These are phyloP conservation scores for Stephanodiscus minutulus DNA, from an alignment of 108 stramenopile genomes.

Conservation along the genomic window DNA sequence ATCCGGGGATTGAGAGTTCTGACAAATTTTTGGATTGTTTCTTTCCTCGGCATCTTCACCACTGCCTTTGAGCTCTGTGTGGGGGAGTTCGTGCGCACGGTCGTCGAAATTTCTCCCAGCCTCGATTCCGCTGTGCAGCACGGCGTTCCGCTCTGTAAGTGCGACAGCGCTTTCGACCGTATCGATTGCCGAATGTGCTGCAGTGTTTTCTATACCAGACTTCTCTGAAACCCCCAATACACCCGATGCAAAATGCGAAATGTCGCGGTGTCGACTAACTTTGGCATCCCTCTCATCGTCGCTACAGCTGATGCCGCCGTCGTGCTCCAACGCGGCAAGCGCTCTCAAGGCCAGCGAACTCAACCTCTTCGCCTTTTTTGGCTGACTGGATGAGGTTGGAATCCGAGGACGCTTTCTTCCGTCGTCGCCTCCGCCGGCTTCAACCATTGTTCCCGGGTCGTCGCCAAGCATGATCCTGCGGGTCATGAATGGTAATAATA, in stretches of 20 bases:
- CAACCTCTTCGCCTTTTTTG: conserved; percentile 4
- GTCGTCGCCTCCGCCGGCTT: neutral
- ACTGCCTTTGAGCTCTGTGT: neutral
- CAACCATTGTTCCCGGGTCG: neutral
- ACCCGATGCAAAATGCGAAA: neutral
- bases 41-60: neutral
- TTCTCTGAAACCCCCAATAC: neutral
- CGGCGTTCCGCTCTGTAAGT: neutral
- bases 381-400: neutral
- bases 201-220: neutral
- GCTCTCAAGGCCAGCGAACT: conserved; percentile 6
- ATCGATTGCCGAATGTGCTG: neutral
- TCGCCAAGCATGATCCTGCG: neutral
- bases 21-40: neutral
- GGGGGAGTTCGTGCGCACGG: neutral
- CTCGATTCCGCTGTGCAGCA: neutral
- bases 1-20: neutral
- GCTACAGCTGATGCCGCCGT: neutral
- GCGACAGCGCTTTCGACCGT: neutral
- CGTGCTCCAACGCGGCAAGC: conserved; percentile 4
- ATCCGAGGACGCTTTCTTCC: neutral
- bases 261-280: neutral
- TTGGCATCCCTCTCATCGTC: conserved; percentile 7
- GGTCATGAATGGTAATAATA: neutral
- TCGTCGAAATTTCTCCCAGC: neutral